Percentiles rank a stretch among this genome's conserved stretches.
phyloP scores from a whole-genome alignment of 768 basidiomycete species.

The Termitomyces sp. region DNA sequence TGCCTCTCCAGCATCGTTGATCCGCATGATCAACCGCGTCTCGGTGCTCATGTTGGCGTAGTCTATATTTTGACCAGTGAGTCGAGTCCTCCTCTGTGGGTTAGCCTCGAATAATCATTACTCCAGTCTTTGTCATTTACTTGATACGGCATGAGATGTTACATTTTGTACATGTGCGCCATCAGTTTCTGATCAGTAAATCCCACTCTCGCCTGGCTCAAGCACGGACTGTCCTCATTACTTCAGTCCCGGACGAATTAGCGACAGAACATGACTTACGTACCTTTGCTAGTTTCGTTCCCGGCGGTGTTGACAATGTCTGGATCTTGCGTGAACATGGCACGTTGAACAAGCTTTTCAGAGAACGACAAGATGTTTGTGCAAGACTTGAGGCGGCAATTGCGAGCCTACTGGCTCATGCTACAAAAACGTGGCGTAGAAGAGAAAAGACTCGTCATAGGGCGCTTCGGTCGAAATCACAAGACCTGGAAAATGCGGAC shows the following conservation, averaged over 20 bases:
- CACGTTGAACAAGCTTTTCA: slow-evolving; percentile 35
- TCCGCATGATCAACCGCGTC: slow-evolving; percentile 33
- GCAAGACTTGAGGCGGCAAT: slow-evolving; percentile 54
- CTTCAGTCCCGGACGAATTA: slow-evolving; percentile 52
- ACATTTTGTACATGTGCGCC: slow-evolving; percentile 50
- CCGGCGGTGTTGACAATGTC: slow-evolving; percentile 62
- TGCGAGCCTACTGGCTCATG: slow-evolving; percentile 16
- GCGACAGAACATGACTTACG: slow-evolving; percentile 41
- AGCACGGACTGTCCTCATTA: slow-evolving; percentile 65
- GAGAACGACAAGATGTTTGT: slow-evolving; percentile 39
- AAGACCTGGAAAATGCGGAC: not conserved
- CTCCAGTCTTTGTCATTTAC: slow-evolving; percentile 52
- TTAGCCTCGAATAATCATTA: not conserved
- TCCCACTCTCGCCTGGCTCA: slow-evolving; percentile 57
- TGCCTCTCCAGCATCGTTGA: slow-evolving; percentile 26
- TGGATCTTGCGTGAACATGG: slow-evolving; percentile 61
- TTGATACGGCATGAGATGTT: slow-evolving; percentile 54
- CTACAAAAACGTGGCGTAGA: not conserved
- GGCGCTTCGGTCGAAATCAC: not conserved
- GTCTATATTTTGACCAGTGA: slow-evolving; percentile 45
- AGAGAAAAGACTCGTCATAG: not conserved
- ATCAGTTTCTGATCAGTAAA: slow-evolving; percentile 53
- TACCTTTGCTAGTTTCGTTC: slow-evolving; percentile 57
- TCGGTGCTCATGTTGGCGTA: slow-evolving; percentile 54
- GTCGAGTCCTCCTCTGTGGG: slow-evolving; percentile 8